phyloP scores from a whole-genome alignment of 2,329 filamentous ascomycete genomes.

The Ascochyta fabae region DNA sequence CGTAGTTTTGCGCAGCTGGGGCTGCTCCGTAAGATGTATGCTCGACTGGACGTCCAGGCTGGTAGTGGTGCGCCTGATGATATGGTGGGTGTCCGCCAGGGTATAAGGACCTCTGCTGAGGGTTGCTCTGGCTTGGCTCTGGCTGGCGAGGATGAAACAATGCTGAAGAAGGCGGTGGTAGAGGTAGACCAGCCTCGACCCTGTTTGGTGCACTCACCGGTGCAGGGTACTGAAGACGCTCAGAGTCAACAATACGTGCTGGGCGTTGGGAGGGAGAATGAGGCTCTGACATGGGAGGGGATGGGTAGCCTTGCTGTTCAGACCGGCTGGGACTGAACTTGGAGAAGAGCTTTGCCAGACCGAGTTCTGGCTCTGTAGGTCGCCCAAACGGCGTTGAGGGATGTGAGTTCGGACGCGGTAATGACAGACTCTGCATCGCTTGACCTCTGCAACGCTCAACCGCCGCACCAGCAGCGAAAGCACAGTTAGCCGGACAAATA shows the following conservation, averaged over 20 bases:
- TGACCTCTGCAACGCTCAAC: slow-evolving; percentile 45
- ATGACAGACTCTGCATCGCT: slow-evolving; percentile 52
- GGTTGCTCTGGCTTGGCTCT: slow-evolving; percentile 24
- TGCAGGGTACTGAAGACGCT: slow-evolving; percentile 37
- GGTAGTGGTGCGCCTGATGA: slow-evolving; percentile 37
- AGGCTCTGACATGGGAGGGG: slow-evolving; percentile 60
- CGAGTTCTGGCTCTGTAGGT: slow-evolving; percentile 44
- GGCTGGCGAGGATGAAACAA: slow-evolving; percentile 36
- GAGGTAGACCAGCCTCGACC: slow-evolving; percentile 30
- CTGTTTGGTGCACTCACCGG: slow-evolving; percentile 32
- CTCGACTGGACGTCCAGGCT: slow-evolving; percentile 33
- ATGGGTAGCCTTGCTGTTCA: slow-evolving; percentile 53
- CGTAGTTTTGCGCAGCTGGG: slow-evolving; percentile 35
- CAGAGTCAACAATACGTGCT: slow-evolving; percentile 44
- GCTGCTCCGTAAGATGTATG: slow-evolving; percentile 33
- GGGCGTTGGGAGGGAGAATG: slow-evolving; percentile 51
- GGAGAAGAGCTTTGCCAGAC: slow-evolving; percentile 42
- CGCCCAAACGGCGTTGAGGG: slow-evolving; percentile 47
- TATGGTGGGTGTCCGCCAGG: slow-evolving; percentile 35
- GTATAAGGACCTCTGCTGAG: slow-evolving; percentile 40
- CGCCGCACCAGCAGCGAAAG: slow-evolving; percentile 45
- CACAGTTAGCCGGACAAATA: slow-evolving; percentile 35
- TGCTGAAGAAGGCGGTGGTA: slow-evolving; percentile 34
- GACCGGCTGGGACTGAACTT: slow-evolving; percentile 46
- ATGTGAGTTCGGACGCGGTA: slow-evolving; percentile 47